Evolutionary conservation across 2,329 filamentous ascomycete species (phyloP), one percentile per base, ranked within the genome.

Genomic region (Penicillium brevicompactum): DNA sequence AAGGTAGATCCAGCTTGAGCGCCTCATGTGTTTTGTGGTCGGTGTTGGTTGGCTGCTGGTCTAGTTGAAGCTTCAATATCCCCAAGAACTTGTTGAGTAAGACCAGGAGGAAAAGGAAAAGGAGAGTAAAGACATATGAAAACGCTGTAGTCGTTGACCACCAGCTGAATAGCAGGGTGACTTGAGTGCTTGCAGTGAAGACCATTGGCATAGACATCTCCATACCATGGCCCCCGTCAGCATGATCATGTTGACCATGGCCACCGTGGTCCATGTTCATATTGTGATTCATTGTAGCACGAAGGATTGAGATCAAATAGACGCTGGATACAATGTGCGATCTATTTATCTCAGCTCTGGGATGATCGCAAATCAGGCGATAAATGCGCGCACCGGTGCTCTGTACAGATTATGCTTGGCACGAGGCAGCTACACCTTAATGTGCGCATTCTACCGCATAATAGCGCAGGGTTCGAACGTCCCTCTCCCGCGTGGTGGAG

Each of bases 141-240:
- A 27, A 10, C 5, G 40, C 13, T 5, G 59, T 54, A n/a, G 45
- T 42, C 4, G 58, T 61, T 6, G 46, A 48, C 56, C 53, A 58
- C 18, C 46, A 44, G 14, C 16, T 41, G 49, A 61, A 59, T 41
- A 59, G 49, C 31, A 61, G 44, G 18, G 46, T 57, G 21, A 59
- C 16, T 9, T 45, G 40, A 18, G 56, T 61, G 43, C 48, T 44
- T 9, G 24, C 11, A 9, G 54, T 55, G 30, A 57, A 61, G 22
- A 50, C 46, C 5, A 51, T 22, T 13, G 59, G 18, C 53, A 61
- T 61, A 3, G 34, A n/a, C 55, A 56, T 49, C 9, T 22, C 10
- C 37, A 49, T 21, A 13, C 13, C 30, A 31, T 31, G 18, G 18
- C 18, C 30, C 11, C 30, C 30, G 3, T 31, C 30, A 31, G 30